Evolutionary conservation across 345 rosid species (phyloP).

Genomic region (Hibiscus mutabilis): DNA sequence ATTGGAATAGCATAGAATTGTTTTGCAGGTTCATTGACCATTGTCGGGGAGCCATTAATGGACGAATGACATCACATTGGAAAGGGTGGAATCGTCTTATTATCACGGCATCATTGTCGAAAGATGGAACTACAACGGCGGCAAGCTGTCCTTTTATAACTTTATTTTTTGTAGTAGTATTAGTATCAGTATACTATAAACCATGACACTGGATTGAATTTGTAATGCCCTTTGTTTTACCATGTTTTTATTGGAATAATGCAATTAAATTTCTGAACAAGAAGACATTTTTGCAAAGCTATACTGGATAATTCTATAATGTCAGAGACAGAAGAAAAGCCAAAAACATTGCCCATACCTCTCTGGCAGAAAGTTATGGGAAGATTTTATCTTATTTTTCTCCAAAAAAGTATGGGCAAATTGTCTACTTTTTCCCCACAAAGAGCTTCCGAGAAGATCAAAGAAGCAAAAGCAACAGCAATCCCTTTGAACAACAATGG

Average conservation of each 20-base stretch:
- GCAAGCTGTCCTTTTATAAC: not conserved
- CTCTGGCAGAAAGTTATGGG: not conserved
- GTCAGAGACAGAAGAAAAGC: too few species aligned
- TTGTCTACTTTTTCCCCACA: not conserved
- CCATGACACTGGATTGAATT: not conserved
- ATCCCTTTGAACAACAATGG: constrained; percentile 19
- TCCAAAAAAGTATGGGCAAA: constrained; percentile 19
- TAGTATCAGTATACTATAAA: not conserved
- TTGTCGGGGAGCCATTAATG: not conserved
- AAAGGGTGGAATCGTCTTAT: not conserved
- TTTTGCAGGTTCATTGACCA: constrained; percentile 3
- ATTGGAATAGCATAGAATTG: not conserved
- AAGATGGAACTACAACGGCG: not conserved
- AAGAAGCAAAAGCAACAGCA: not conserved
- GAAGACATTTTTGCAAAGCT: not conserved
- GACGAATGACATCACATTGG: not conserved
- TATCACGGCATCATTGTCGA: not conserved
- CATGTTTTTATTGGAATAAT: not conserved
- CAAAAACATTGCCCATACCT: not conserved
- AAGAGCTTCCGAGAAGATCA: not conserved
- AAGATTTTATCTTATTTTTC: not conserved
- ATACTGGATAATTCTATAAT: not conserved
- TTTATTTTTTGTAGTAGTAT: not conserved
- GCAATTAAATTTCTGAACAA: not conserved
- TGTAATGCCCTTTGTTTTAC: not conserved